Base-by-base conservation (phyloP, 371 early-diverging fungal species). In the Saksenaea oblongispora region DNA sequence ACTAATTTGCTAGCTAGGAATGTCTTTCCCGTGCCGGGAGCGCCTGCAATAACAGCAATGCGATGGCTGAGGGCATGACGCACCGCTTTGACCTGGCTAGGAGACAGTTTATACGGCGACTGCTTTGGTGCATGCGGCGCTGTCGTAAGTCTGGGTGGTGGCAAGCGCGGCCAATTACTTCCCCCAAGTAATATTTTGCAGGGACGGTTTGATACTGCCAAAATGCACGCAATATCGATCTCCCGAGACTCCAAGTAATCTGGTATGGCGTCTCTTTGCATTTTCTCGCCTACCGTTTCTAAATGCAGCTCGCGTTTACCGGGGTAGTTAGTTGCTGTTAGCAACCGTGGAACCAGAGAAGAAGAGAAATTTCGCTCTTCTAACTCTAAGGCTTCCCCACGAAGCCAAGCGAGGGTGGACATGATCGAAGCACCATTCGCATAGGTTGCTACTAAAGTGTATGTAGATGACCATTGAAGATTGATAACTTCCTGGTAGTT, bases 1-100 rank as follows among this genome's bases (percentile, higher is more conserved):
- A 72, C 66, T 2, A 81, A 22, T 56, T 81, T 81, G 36, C 56
- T 37, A 0, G 73, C 74, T 35, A 81, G 44, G 58, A 55, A 73
- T 0, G 81, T 78, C 36, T 81, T 81, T 0, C 81, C 81, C 8
- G 81, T 74, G 8, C 81, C 81, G 37, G 76, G 62, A 4, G 67
- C 63, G 0, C 81, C 81, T 0, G 76, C 60, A 13, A 81, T 71
- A 0, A 71, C 65, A 15, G 78, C 65, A 13, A 81, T 60, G 1
- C 72, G 71, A 56, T 81, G 74, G 0, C 64, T 66, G 22, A 81
- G n/a, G 0, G 72, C 76, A 60, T 71, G 63, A 26, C 75, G 64
- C 1, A 74, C 24, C 1, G 81, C 78, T 1, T 60, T 64, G 0
- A 76, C 2, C 17, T 81, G 81, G 34, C 74, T 78, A 0, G 72